These are phyloP conservation scores for Clonostachys chloroleuca DNA, from an alignment of 2,329 filamentous ascomycete species.

Conservation along the genomic window DNA sequence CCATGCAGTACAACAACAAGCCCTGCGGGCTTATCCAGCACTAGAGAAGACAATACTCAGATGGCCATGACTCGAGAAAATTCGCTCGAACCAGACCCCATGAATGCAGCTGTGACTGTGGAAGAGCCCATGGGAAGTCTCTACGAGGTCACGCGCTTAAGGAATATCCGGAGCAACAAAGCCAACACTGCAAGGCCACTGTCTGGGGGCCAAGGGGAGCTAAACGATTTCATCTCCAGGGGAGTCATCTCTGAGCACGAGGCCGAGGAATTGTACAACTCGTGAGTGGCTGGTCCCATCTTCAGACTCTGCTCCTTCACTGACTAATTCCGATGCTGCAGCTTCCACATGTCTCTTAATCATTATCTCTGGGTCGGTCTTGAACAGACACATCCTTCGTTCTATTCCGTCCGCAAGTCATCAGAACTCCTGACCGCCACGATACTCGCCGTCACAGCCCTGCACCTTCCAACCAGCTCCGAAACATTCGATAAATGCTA, in stretches of 20 bases:
- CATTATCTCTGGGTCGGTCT: constrained; percentile 24
- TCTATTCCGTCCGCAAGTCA: constrained; percentile 17
- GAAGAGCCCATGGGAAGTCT: constrained; percentile 23
- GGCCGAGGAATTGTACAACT: constrained; percentile 18
- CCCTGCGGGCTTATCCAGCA: constrained; percentile 5
- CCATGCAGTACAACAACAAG: constrained; percentile 18
- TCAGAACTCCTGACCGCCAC: constrained; percentile 19
- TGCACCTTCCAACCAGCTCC: constrained; percentile 25
- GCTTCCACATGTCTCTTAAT: constrained; percentile 13
- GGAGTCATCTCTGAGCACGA: constrained; percentile 16
- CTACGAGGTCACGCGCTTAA: constrained; percentile 21
- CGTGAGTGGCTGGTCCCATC: constrained; percentile 6
- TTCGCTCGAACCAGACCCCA: constrained; percentile 13
- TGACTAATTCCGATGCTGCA: not conserved
- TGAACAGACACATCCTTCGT: constrained; percentile 17
- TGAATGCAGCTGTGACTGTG: constrained; percentile 17
- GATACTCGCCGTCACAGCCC: constrained; percentile 23
- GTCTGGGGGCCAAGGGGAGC: constrained; percentile 5
- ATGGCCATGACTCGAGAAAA: constrained; percentile 25
- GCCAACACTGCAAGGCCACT: constrained; percentile 7
- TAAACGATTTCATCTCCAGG: constrained; percentile 19
- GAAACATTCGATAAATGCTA: constrained; percentile 51
- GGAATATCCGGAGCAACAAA: constrained; percentile 22
- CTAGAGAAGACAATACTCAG: constrained; percentile 8
- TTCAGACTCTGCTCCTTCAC: constrained; percentile 6